These are phyloP conservation scores for Saccharomycopsis sp. DNA, from an alignment of 805 yeast genomes.

Conservation along the genomic window DNA sequence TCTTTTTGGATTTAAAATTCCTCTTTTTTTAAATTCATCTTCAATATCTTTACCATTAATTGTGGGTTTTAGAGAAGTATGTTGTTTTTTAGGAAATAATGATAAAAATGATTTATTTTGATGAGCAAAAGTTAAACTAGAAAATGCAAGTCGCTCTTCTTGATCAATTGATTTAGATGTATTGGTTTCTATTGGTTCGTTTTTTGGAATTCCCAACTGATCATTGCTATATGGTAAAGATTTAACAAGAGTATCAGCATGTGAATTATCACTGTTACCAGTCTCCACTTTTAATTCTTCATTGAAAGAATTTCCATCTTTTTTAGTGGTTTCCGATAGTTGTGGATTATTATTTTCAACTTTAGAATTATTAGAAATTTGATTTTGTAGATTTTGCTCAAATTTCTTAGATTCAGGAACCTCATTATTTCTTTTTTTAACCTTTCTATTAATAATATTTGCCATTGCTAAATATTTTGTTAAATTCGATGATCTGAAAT, in stretches of 20 bases:
- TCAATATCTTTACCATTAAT: too few relatives aligned
- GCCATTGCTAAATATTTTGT: slow-evolving; percentile 5
- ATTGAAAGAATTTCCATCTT: background rate
- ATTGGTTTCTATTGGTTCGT: slow-evolving; percentile 1
- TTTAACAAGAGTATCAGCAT: background rate
- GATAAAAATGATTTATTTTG: background rate
- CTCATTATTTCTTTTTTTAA: background rate
- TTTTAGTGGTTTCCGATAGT: background rate
- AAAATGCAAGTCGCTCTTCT: background rate
- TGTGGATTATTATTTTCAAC: background rate
- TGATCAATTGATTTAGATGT: too few relatives aligned
- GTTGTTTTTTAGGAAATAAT: background rate
- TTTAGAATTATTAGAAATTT: background rate
- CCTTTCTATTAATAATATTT: slow-evolving; percentile 1
- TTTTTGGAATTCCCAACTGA: slow-evolving; percentile 9
- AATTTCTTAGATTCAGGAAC: background rate
- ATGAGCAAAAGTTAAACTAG: background rate
- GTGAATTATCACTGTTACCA: background rate
- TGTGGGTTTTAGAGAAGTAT: background rate
- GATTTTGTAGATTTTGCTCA: background rate
- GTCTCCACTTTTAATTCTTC: too few relatives aligned
- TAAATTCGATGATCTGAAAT: slow-evolving; percentile 1
- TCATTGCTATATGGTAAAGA: slow-evolving; percentile 13
- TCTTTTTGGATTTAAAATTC: slow-evolving; percentile 13
- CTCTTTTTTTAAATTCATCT: background rate